phyloP scores from a whole-genome alignment of 176 grass and related monocot species.

The Saccharum officinarum region DNA sequence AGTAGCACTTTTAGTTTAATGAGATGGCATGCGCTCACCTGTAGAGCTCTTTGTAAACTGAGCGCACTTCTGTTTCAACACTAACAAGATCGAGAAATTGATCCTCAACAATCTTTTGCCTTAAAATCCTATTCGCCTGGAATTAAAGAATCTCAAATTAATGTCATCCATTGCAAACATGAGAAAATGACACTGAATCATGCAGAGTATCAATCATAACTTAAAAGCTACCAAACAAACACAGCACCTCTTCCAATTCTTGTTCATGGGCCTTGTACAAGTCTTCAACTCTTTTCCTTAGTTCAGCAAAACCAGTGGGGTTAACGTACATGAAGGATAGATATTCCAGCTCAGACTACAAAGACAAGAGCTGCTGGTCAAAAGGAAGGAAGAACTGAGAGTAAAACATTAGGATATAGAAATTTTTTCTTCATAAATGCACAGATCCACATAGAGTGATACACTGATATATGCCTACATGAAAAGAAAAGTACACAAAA shows the following conservation, averaged over 20 bases:
- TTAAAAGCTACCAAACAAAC: conserved; percentile 27
- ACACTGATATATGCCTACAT: not conserved
- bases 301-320: conserved; percentile 67
- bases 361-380: conserved; percentile 35
- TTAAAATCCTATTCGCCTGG: conserved; percentile 89
- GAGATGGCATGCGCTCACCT: conserved; percentile 47
- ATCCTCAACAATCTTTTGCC: conserved; percentile 78
- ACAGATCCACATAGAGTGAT: not conserved
- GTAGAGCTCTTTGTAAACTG: conserved; percentile 92
- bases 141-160: conserved; percentile 33
- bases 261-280: conserved; percentile 77
- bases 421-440: conserved; percentile 4
- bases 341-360: conserved; percentile 95
- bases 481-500: not conserved
- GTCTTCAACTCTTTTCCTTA: conserved; percentile 86
- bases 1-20: conserved; percentile 25
- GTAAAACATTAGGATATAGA: conserved; percentile 16
- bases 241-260: conserved; percentile 86
- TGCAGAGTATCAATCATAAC: not conserved
- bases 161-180: conserved; percentile 23
- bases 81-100: conserved; percentile 91
- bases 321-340: conserved; percentile 95
- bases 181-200: conserved; percentile 25
- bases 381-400: conserved; percentile 32
- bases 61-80: conserved; percentile 82